Evolutionary conservation across 768 basidiomycete genomes (phyloP).

Genomic region (Lanmaoa rubissima): DNA sequence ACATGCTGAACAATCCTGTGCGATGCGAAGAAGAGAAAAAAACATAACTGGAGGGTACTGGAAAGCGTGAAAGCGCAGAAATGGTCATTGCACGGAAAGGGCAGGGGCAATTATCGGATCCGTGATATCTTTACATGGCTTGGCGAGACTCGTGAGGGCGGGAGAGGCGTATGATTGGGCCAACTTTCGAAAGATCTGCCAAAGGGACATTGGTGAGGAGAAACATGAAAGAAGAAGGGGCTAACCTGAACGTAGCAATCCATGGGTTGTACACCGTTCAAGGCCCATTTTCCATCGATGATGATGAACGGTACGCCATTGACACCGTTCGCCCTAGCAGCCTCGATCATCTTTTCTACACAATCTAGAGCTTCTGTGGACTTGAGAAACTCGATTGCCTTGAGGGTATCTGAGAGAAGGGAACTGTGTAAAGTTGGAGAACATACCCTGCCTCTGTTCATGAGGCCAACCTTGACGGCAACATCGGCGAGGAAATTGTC

Average conservation of each 20-base stretch:
- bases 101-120: slow-evolving; percentile 17
- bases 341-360: slow-evolving; percentile 39
- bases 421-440: not conserved
- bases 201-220: not conserved
- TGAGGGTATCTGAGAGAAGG: not conserved
- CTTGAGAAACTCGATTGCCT: slow-evolving; percentile 43
- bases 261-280: slow-evolving; percentile 43
- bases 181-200: slow-evolving; percentile 34
- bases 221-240: not conserved
- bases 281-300: slow-evolving; percentile 43
- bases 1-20: slow-evolving; percentile 17
- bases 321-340: slow-evolving; percentile 44
- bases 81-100: slow-evolving; percentile 24
- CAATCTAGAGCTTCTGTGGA: slow-evolving; percentile 40
- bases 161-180: slow-evolving; percentile 19
- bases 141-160: not conserved
- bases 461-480: slow-evolving; percentile 41
- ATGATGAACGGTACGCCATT: slow-evolving; percentile 54
- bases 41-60: not conserved
- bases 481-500: slow-evolving; percentile 34
- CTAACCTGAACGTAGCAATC: slow-evolving; percentile 41
- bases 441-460: slow-evolving; percentile 38
- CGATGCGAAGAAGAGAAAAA: not conserved
- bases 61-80: not conserved
- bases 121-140: slow-evolving; percentile 22